Evolutionary conservation across 306 rosid genomes (phyloP), one percentile per base, ranked within the genome.

Genomic region (Glycine soja): DNA sequence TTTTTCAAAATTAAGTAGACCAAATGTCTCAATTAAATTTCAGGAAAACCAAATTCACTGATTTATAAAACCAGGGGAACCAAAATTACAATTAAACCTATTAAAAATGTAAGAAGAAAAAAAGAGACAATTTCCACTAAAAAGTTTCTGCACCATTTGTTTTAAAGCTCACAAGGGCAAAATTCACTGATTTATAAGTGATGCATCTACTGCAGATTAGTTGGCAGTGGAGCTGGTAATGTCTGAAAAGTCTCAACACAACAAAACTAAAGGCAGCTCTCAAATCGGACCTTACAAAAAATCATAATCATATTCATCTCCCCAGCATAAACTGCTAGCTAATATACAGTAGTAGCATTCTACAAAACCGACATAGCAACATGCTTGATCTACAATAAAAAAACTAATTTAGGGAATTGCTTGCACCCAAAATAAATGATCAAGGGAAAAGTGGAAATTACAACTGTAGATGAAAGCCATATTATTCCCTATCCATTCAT

Each of bases 321-420:
- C 54, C 78, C 45, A 3, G 10, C 30, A 24, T 24, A 24, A 70
- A 71, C 71, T 5, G 62, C 43, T 12, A 43, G 13, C 14, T 14
- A 70, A 24, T 50, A 16, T 71, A 38, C 51, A 57, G 61, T 45
- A 64, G 65, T 62, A 24, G 62, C 67, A 34, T 75, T 32, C 8
- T 43, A 52, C 16, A 51, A 68, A 70, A 70, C 76, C 75, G 47
- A 61, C 82, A 70, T 34, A 10, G 43, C 72, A 45, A 43, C 56
- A 75, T 51, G 14, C 76, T 61, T 45, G 71, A 65, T 64, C 67
- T 76, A 80, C 66, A 70, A 75, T 19, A 0, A 6, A 18, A 24
- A 70, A 10, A 18, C 76, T 10, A 61, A 9, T 64, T 62, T 52
- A 62, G 36, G 16, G 56, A 47, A 62, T 63, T 62, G 46, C 15